A percentile compares a stretch with the other conserved stretches of the same genome.
Evolutionary conservation across 2,329 filamentous ascomycete species (phyloP).

Genomic region (Elsinoe ampelina): DNA sequence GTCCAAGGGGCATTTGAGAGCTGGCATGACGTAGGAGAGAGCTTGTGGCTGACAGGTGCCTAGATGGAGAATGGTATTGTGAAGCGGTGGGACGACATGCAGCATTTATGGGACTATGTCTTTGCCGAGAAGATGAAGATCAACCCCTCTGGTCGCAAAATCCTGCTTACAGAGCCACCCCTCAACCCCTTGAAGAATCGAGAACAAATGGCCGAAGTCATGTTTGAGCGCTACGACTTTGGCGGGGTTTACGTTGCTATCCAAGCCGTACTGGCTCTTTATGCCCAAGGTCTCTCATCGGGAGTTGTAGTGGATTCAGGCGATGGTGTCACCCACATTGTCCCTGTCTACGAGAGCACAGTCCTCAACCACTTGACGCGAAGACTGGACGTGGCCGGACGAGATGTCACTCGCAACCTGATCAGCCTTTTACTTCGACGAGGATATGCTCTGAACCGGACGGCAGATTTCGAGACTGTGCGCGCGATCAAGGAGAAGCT

Average conservation of each 20-base stretch:
- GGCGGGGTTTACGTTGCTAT: conserved; percentile 97
- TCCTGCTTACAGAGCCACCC: conserved; percentile 90
- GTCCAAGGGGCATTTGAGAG: conserved; percentile 21
- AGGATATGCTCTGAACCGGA: conserved; percentile 94
- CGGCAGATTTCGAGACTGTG: conserved; percentile 97
- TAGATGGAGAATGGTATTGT: conserved; percentile 99
- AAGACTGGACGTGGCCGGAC: conserved; percentile 86
- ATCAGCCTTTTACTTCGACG: conserved; percentile 89
- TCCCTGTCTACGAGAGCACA: conserved; percentile 95
- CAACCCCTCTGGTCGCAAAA: conserved; percentile 86
- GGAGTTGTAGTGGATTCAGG: conserved; percentile 98
- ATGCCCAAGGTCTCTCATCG: conserved; percentile 74
- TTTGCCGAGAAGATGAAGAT: conserved; percentile 96
- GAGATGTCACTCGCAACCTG: conserved; percentile 96
- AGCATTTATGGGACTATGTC: conserved; percentile 98
- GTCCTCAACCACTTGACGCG: conserved; percentile 95
- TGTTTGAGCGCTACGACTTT: conserved; percentile 96
- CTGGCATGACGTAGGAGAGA: neutral
- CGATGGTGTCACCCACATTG: conserved; percentile 96
- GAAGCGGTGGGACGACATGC: conserved; percentile 99
- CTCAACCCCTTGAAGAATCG: conserved; percentile 97
- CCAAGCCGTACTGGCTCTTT: conserved; percentile 89
- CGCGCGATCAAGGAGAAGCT: conserved; percentile 99
- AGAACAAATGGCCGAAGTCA: conserved; percentile 97
- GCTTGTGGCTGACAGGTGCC: conserved; percentile 4